phyloP scores from a whole-genome alignment of 2,329 filamentous ascomycete species.

The Pyrenophora tritici-repentis region DNA sequence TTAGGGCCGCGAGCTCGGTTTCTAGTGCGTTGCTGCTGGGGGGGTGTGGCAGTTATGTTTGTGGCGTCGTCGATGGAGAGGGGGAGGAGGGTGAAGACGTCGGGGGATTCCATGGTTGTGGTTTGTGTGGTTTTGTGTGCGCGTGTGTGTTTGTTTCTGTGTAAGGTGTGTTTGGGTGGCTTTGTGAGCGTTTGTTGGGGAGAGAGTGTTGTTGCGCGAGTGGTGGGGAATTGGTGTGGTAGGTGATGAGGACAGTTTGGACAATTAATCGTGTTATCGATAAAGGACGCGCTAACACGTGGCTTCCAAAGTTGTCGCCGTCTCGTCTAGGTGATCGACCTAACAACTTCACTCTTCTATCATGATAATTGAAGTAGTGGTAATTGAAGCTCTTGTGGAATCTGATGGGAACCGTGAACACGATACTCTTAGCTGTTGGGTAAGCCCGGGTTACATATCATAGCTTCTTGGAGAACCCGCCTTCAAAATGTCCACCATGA shows the following conservation, averaged over 20 bases:
- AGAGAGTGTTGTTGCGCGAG: conserved; percentile 1
- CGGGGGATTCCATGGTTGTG: conserved; percentile 47
- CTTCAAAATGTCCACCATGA: no score
- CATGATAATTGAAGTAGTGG: no score
- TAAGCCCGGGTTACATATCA: no score
- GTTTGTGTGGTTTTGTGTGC: not conserved
- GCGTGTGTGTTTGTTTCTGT: not conserved
- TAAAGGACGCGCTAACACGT: conserved; percentile 22
- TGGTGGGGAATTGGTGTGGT: conserved; percentile 5
- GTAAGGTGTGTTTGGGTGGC: no score
- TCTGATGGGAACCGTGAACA: no score
- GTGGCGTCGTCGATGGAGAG: conserved; percentile 81
- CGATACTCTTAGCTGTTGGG: not conserved
- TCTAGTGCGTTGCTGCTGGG: conserved; percentile 48
- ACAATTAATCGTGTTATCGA: conserved; percentile 26
- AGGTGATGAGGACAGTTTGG: conserved; percentile 31
- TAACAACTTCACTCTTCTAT: not conserved
- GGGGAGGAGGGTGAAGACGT: conserved; percentile 81
- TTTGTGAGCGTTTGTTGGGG: not conserved
- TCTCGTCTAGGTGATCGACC: not conserved
- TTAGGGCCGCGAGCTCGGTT: conserved; percentile 69
- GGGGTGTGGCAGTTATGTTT: conserved; percentile 59
- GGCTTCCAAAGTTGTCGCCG: not conserved
- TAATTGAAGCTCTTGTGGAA: no score
- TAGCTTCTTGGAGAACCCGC: not conserved